Base-by-base conservation (phyloP, 805 yeast genomes). In the Candida nitratophila region DNA sequence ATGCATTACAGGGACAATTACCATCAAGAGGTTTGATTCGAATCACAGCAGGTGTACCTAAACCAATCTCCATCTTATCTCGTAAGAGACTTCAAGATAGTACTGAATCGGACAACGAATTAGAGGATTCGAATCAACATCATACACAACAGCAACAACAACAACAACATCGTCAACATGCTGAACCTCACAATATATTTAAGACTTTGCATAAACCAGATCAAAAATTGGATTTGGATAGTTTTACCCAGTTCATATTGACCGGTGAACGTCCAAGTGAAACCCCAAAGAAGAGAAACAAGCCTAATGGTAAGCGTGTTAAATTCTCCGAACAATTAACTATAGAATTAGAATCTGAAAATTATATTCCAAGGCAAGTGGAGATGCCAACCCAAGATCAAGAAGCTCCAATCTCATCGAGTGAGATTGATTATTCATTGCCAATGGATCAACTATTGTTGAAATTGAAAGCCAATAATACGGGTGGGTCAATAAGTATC, bases 221-320 rank as follows among this genome's bases (percentile, higher is more conserved):
- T 3, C 54, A 52, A 24, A 79, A 78, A 43, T 71, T 87, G 21
- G 96, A 90, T 57, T 68, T 90, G 51, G 96, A 90, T 60, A 78
- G 88, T 27, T 90, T 90, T 61, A 86, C 96, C 16, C 82, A 84
- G 50, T 80, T 90, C 55, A 71, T 88, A 54, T 65, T 90, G 52
- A 87, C 96, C 0, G 96, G 96, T 2, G 78, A 82, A 50, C 66
- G 86, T 33, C 87, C 87, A 21, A 68, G 61, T 15, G 71, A 75
- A 43, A 59, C 50, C 41, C 57, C 48, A 46, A 61, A 50, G 40
- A 65, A 59, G 55, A 68, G 63, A 45, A 66, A 67, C 43, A 71
- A 70, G 52, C 66, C 67, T 32, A 65, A 65, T 46, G 59, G 68
- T 24, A 85, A 83, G 56, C 74, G 77, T 44, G 93, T 86, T 37